phyloP scores from a whole-genome alignment of 2,329 filamentous ascomycete species.

The Thermothelomyces thermophilus region DNA sequence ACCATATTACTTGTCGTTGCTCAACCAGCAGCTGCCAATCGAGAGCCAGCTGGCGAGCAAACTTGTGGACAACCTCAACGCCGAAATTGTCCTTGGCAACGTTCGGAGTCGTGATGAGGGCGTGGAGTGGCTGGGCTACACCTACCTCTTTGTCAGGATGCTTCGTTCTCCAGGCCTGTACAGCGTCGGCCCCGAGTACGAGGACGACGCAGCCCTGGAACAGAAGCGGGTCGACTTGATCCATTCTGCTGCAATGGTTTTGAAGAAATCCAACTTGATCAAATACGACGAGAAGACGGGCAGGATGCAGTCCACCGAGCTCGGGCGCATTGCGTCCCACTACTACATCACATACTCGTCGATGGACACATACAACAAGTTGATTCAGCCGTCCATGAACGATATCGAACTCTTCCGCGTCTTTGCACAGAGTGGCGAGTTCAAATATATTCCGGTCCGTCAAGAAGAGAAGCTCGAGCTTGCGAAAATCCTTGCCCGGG shows the following conservation, averaged over 20 bases:
- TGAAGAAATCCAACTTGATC: constrained; percentile 81
- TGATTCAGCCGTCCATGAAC: constrained; percentile 87
- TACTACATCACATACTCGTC: constrained; percentile 97
- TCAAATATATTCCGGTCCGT: constrained; percentile 97
- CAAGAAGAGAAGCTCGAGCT: constrained; percentile 97
- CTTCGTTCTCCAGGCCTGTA: constrained; percentile 90
- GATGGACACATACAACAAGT: constrained; percentile 94
- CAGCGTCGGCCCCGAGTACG: constrained; percentile 92
- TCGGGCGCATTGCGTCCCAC: constrained; percentile 92
- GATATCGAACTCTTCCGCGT: constrained; percentile 95
- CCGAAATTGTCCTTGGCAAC: constrained; percentile 91
- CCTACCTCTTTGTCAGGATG: constrained; percentile 97
- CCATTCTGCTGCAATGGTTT: constrained; percentile 80
- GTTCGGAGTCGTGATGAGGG: constrained; percentile 86
- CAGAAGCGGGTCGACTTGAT: constrained; percentile 97
- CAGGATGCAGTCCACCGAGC: constrained; percentile 81
- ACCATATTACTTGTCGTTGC: constrained; percentile 91
- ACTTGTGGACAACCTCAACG: constrained; percentile 91
- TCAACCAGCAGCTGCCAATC: constrained; percentile 96
- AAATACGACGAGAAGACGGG: constrained; percentile 96
- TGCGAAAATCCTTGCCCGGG: constrained; percentile 79
- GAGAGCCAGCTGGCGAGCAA: constrained; percentile 94
- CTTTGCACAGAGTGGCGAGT: constrained; percentile 92
- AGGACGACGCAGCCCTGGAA: constrained; percentile 82
- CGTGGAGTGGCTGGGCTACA: constrained; percentile 98